Evolutionary conservation across 768 basidiomycete genomes (phyloP).

Genomic region (Collybia mongolica): DNA sequence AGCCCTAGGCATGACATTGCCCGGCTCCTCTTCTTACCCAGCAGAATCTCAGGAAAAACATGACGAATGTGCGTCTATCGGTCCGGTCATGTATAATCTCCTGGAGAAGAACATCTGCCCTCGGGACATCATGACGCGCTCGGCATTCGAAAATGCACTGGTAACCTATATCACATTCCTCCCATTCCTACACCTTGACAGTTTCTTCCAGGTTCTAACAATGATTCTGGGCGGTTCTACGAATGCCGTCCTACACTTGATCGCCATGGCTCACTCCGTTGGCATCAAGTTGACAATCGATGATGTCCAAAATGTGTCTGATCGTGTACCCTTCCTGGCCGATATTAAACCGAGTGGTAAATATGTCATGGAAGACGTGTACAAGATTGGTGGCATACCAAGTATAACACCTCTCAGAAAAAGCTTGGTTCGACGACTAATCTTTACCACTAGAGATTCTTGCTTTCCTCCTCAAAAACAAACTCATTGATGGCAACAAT

Average conservation of each 20-base stretch:
- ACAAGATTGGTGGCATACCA: slow-evolving; percentile 95
- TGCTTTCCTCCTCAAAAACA: slow-evolving; percentile 81
- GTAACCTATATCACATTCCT: slow-evolving; percentile 37
- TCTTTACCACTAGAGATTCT: slow-evolving; percentile 64
- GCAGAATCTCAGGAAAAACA: slow-evolving; percentile 90
- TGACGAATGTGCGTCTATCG: slow-evolving; percentile 79
- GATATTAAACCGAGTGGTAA: slow-evolving; percentile 97
- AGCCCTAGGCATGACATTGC: slow-evolving; percentile 93
- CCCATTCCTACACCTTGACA: slow-evolving; percentile 3
- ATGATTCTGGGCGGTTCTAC: slow-evolving; percentile 99
- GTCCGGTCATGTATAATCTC: slow-evolving; percentile 81
- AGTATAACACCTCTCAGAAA: slow-evolving; percentile 42
- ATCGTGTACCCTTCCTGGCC: slow-evolving; percentile 90
- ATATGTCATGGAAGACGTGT: slow-evolving; percentile 98
- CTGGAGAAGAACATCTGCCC: slow-evolving; percentile 92
- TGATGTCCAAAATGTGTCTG: slow-evolving; percentile 93
- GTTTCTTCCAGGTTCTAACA: slow-evolving; percentile 70
- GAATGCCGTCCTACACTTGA: slow-evolving; percentile 94
- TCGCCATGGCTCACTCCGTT: slow-evolving; percentile 95
- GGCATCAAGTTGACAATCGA: slow-evolving; percentile 86
- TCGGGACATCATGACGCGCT: slow-evolving; percentile 93
- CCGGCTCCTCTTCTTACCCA: slow-evolving; percentile 96
- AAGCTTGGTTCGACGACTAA: slow-evolving; percentile 1
- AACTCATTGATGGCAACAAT: slow-evolving; percentile 86
- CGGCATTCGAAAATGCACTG: slow-evolving; percentile 98